These are phyloP conservation scores for Volutella citrinella DNA, from an alignment of 2,329 filamentous ascomycete species.

Conservation along the genomic window DNA sequence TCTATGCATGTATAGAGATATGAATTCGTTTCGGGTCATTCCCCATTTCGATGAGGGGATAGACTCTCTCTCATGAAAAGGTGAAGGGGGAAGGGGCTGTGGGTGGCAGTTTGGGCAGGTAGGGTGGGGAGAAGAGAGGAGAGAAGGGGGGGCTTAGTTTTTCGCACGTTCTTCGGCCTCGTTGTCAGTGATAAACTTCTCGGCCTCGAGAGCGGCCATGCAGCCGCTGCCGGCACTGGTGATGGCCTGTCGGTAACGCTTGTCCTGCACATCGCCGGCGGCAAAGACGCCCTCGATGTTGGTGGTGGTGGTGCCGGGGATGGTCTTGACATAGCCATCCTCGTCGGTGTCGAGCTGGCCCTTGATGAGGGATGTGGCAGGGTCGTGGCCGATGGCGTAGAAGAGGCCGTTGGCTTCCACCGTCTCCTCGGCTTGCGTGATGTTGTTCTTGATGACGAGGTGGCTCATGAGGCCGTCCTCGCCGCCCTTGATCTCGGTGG, in stretches of 20 bases:
- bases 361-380: slow-evolving; percentile 87
- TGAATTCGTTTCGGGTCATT: no score
- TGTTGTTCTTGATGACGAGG: slow-evolving; percentile 76
- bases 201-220: slow-evolving; percentile 91
- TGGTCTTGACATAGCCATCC: slow-evolving; percentile 88
- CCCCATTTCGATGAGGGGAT: no score
- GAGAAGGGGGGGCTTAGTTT: slow-evolving; percentile 10
- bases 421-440: slow-evolving; percentile 74
- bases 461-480: slow-evolving; percentile 85
- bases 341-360: slow-evolving; percentile 83
- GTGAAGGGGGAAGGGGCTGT: no score
- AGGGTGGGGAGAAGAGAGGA: slow-evolving; percentile 16
- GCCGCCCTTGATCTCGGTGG: slow-evolving; percentile 81
- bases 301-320: slow-evolving; percentile 83
- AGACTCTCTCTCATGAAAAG: no score
- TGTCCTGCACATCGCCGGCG: slow-evolving; percentile 97
- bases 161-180: slow-evolving; percentile 42
- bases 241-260: slow-evolving; percentile 95
- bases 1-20: no score
- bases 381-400: slow-evolving; percentile 96
- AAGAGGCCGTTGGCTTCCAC: slow-evolving; percentile 90
- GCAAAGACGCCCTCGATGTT: slow-evolving; percentile 92
- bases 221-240: slow-evolving; percentile 96
- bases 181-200: slow-evolving; percentile 83
- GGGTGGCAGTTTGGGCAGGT: no score